A percentile compares a stretch with the other conserved stretches of the same genome.
Conservation (phyloP, 305 asterid species). For the Solanum hybrid region DNA sequence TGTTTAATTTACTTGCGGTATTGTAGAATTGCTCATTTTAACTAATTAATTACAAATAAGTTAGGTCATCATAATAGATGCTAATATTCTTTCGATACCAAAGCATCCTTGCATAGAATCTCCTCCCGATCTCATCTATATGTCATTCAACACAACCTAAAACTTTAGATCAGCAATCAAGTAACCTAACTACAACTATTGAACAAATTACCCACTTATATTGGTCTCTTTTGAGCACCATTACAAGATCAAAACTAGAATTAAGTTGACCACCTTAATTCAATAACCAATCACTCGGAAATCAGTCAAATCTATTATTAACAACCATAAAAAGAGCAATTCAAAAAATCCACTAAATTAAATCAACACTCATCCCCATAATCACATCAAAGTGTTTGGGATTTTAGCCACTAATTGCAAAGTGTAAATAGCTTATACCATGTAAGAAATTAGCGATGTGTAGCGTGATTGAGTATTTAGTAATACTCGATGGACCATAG, state of each 20-base stretch:
- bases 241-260: not conserved
- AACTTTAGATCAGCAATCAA: not conserved
- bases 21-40: not conserved
- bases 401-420: not conserved
- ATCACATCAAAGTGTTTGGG: not conserved
- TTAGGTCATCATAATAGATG: not conserved
- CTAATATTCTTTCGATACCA: not conserved
- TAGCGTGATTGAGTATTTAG: not conserved
- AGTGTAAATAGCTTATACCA: not conserved
- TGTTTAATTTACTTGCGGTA: not conserved
- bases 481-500: not conserved
- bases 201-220: no score
- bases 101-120: not conserved
- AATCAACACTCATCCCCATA: not conserved
- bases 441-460: not conserved
- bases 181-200: not conserved
- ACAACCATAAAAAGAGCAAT: not conserved
- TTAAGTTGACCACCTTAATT: not conserved
- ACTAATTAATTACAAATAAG: not conserved
- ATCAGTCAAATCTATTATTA: not conserved
- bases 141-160: not conserved
- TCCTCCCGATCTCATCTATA: not conserved
- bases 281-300: not conserved
- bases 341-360: not conserved
- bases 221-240: not conserved